Base-by-base conservation (phyloP, 2,329 filamentous ascomycete species). In the Aureobasidium vineae region DNA sequence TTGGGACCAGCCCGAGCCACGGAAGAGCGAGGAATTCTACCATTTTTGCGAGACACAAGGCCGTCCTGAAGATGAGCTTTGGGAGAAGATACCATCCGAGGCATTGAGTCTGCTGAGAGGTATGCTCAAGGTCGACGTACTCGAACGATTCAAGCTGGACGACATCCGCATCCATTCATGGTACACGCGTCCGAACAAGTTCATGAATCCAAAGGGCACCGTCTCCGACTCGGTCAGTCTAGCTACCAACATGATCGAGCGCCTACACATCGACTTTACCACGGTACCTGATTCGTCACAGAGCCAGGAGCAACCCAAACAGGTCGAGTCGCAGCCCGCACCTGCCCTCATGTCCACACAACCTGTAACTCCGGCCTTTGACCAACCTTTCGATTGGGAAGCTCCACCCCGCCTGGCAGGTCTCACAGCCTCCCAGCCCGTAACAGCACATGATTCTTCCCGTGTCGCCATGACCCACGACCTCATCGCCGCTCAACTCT, bases 181-280 rank as follows among this genome's bases (percentile, higher is more conserved):
- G 95, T 97, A 92, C 76, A 97, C 91, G 3, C 86, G 91, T 53
- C 83, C 83, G 68, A 99, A 98, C 76, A 84, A 83, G 38, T 88
- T 92, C 72, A 83, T 98, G 59, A 87, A 88, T 4, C 74, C 84
- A 0, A 88, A 92, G 68, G 94, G 94, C 71, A 86, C 84, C 70
- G 84, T 93, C 40, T 85, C 85, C 13, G 91, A 98, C 72, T 91
- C 91, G 0, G 81, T 98, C 69, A 86, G 87, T 65, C 83, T 99
- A 54, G 95, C 95, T n/a, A 96, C 95, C 0, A 88, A 91, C 74
- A 97, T 99, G 91, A 88, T 99, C 65, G 91, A 96, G 75, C 90
- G 88, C 65, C 85, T 99, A 19, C 90, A 87, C 69, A 96, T 99
- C 75, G 91, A 97, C 77, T 93, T 98, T 74, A 88, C 84, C 63